phyloP scores from a whole-genome alignment of 23 red algal species.

The Cyanidioschyzon merolae region DNA sequence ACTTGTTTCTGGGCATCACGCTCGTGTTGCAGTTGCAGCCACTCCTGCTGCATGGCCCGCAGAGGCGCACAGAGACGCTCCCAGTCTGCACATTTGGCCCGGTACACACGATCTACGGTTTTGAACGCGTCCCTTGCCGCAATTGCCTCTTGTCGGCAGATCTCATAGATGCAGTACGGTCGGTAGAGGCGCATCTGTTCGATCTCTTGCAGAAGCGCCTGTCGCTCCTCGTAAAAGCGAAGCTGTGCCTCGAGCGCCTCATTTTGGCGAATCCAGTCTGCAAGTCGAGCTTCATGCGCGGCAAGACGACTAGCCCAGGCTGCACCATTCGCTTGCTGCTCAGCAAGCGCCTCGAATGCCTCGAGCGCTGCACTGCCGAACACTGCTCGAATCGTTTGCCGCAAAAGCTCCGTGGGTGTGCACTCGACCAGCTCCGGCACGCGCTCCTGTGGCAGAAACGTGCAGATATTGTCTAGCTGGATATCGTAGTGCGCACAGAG shows the following conservation, averaged over 20 bases:
- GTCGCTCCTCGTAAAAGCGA: conserved; percentile 30
- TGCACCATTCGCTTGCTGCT: conserved; percentile 24
- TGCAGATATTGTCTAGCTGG: conserved; percentile 91
- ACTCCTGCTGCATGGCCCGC: background rate
- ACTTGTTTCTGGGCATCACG: background rate
- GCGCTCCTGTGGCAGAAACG: conserved; percentile 93
- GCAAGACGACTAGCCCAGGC: background rate
- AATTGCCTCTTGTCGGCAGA: conserved; percentile 19
- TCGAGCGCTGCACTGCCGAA: conserved; percentile 32
- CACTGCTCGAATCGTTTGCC: conserved; percentile 43
- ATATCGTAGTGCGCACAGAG: conserved; percentile 58
- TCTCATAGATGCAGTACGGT: conserved; percentile 18
- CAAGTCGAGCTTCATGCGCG: conserved; percentile 28
- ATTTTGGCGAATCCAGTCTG: conserved; percentile 33
- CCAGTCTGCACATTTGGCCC: background rate
- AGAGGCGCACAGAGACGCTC: background rate
- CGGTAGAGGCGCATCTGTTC: conserved; percentile 31
- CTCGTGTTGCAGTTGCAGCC: background rate
- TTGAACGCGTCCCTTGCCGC: background rate
- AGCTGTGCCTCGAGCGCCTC: conserved; percentile 42
- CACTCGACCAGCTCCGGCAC: conserved; percentile 65
- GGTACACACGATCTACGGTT: background rate
- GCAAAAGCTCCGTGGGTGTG: conserved; percentile 45
- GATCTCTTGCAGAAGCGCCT: conserved; percentile 26
- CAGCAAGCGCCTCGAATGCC: conserved; percentile 28